Base-by-base conservation (phyloP, 2,329 filamentous ascomycete genomes). In the Dothistroma septosporum region DNA sequence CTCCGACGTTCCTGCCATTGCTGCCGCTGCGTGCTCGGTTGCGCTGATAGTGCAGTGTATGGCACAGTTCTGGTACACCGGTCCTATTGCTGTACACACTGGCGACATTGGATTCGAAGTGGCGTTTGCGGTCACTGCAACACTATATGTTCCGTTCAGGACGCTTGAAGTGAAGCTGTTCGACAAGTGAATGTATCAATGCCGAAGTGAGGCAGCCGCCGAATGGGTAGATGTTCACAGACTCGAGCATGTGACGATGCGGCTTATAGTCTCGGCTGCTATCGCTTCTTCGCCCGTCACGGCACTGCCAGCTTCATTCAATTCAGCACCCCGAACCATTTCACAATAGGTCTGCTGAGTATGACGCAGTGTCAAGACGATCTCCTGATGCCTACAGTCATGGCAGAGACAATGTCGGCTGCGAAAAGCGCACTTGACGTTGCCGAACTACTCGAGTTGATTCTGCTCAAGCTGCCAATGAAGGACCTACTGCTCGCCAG, bases 41-140 rank as follows among this genome's bases (percentile, higher is more conserved):
- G 66, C 58, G 6, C 49, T 70, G 2, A 66, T 70, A 4, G 61
- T 71, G 19, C 63, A 68, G n/a, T 65, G 58, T 16, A 70, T 71
- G 68, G 60, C 61, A 22, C 68, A 71, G 54, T 62, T 68, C 4
- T 71, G 66, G 66, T 71, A 70, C 22, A 69, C 64, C 7, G 69
- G 69, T 16, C 68, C 69, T 5, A 66, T 71, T 16, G 69, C 68
- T 10, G 57, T 54, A 72, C 80, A 67, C 37, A 85, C 85, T 11
- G 86, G 86, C 0, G 85, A 88, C 64, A 83, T 88, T 70, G 86
- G 86, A 0, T 87, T 88, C 60, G 86, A 88, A 75, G 74, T 86
- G 70, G 85, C 85, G 0, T 82, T 87, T 68, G 77, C 78, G 31
- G 69, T 81, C 11, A 77, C 76, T 9, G 73, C 73, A n/a, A 48